phyloP scores from a whole-genome alignment of 2,329 filamentous ascomycete genomes.

The Metarhizium rileyi region DNA sequence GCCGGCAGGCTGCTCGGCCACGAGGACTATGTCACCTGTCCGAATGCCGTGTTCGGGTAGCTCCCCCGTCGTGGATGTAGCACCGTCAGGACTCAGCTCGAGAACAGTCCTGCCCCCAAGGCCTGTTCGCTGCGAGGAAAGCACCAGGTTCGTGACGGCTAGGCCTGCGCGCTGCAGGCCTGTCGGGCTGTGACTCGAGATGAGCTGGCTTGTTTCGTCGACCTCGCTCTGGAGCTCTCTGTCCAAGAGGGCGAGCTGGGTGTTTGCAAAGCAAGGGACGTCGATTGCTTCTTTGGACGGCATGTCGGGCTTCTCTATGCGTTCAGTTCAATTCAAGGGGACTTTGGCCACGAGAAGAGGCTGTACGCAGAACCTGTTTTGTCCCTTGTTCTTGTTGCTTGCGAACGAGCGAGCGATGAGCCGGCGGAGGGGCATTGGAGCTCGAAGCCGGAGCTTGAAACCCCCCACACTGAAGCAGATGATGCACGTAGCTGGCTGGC shows the following conservation, averaged over 20 bases:
- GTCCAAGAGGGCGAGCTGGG: slow-evolving; percentile 61
- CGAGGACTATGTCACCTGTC: slow-evolving; percentile 66
- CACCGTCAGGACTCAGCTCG: slow-evolving; percentile 67
- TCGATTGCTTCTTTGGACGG: slow-evolving; percentile 37
- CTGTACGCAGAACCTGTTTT: not conserved
- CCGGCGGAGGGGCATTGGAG: too few relatives aligned
- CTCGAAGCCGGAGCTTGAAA: too few relatives aligned
- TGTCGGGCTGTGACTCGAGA: slow-evolving; percentile 57
- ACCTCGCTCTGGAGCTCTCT: slow-evolving; percentile 65
- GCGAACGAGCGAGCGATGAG: too few relatives aligned
- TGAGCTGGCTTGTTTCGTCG: slow-evolving; percentile 56
- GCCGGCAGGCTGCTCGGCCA: slow-evolving; percentile 66
- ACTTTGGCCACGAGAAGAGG: not conserved
- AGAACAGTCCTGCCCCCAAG: slow-evolving; percentile 85
- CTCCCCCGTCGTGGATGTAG: slow-evolving; percentile 43
- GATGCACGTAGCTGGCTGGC: too few relatives aligned
- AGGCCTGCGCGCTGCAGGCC: slow-evolving; percentile 68
- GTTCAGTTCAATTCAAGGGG: too few relatives aligned
- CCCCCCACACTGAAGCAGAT: too few relatives aligned
- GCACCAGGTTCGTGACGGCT: slow-evolving; percentile 64
- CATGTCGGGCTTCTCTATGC: slow-evolving; percentile 18
- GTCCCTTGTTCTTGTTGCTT: too few relatives aligned
- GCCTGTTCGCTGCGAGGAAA: slow-evolving; percentile 73
- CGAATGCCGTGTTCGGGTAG: slow-evolving; percentile 68
- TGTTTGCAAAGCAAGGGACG: slow-evolving; percentile 57